Evolutionary conservation across 169 alveolate species (phyloP).

Genomic region (Plasmodium chabaudi): DNA sequence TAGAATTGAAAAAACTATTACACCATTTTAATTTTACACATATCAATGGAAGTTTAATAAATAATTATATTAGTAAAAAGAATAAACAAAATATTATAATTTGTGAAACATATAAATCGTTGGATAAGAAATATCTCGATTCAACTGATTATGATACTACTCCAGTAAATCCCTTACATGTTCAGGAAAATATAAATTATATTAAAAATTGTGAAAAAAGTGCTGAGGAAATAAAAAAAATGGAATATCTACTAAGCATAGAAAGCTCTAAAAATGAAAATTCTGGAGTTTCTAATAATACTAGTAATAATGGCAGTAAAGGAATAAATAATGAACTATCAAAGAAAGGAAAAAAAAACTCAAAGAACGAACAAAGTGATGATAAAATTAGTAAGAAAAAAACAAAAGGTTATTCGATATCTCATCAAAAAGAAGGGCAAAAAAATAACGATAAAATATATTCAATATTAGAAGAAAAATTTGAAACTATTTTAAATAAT

Average conservation of each 20-base stretch:
- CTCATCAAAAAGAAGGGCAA: neutral
- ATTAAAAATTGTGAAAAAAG: neutral
- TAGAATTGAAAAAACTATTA: constrained; percentile 25
- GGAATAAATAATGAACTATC: neutral
- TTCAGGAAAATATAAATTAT: neutral
- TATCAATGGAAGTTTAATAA: neutral
- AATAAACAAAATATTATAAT: constrained; percentile 1
- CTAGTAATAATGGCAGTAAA: neutral
- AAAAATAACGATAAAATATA: constrained; percentile 2
- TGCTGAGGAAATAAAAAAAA: neutral
- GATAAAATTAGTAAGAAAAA: neutral
- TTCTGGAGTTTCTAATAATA: neutral
- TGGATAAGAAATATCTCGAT: no score
- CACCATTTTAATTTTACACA: constrained; percentile 16
- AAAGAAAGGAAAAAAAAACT: neutral
- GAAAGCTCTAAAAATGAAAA: neutral
- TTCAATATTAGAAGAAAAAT: constrained; percentile 18
- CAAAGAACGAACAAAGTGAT: neutral
- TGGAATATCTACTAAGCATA: neutral
- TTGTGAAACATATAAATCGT: neutral
- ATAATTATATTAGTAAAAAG: neutral
- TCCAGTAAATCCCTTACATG: neutral
- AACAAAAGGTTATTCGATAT: neutral
- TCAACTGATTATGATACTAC: neutral
- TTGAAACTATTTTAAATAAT: constrained; percentile 12